phyloP scores from a whole-genome alignment of 2,329 filamentous ascomycete genomes.

The Colletotrichum sp. region DNA sequence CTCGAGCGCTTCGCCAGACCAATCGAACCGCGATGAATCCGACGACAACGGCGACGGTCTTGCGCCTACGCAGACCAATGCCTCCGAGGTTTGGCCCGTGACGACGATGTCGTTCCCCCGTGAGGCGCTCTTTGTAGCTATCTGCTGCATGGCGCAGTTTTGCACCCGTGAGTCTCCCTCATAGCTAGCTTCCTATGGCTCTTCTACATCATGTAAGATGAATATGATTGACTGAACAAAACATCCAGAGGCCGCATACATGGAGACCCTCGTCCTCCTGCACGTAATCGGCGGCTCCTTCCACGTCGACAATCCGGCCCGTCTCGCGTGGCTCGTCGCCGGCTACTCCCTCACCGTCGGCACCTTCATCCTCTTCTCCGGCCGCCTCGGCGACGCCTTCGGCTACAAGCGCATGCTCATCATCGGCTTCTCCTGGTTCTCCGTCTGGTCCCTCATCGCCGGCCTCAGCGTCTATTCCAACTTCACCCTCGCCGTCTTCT shows the following conservation, averaged over 20 bases:
- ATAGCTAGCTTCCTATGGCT: background rate
- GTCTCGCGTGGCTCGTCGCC: slow-evolving; percentile 62
- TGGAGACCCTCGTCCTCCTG: slow-evolving; percentile 21
- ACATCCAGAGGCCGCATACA: slow-evolving; percentile 35
- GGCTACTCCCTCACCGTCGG: slow-evolving; percentile 63
- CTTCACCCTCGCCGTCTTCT: slow-evolving; percentile 35
- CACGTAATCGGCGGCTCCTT: slow-evolving; percentile 13
- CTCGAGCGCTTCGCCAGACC: background rate
- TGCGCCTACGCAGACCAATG: background rate
- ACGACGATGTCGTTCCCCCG: slow-evolving; percentile 24
- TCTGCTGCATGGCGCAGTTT: slow-evolving; percentile 45
- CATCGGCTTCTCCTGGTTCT: slow-evolving; percentile 60
- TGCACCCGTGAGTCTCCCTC: slow-evolving; percentile 1
- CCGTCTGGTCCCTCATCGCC: slow-evolving; percentile 56
- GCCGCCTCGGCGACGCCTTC: slow-evolving; percentile 63
- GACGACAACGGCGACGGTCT: background rate
- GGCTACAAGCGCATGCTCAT: slow-evolving; percentile 63
- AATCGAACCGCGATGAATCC: background rate
- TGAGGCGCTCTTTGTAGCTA: slow-evolving; percentile 42
- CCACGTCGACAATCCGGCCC: slow-evolving; percentile 28
- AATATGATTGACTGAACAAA: background rate
- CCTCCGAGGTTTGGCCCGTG: background rate
- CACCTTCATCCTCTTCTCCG: slow-evolving; percentile 63
- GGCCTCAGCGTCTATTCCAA: slow-evolving; percentile 42
- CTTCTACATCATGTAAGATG: slow-evolving; percentile 8